Conservation (phyloP, 2,329 filamentous ascomycete species). For the Ophiosphaerella korrae region DNA sequence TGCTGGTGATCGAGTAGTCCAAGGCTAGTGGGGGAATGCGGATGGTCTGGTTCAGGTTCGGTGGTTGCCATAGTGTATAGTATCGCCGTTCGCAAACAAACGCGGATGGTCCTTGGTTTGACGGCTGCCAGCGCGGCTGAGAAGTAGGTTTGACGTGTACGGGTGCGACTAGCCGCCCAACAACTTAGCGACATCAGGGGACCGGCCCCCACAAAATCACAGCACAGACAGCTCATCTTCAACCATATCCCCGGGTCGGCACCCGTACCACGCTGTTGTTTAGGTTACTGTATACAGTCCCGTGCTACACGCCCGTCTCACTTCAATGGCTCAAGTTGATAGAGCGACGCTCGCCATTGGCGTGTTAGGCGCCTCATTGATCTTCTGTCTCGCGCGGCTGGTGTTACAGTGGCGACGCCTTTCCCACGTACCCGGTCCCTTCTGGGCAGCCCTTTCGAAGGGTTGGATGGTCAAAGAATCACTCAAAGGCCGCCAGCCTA, state of each 20-base stretch:
- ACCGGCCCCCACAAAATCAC: not conserved
- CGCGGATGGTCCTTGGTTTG: not conserved
- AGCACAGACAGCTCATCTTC: too few relatives aligned
- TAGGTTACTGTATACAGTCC: not conserved
- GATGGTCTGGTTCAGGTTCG: not conserved
- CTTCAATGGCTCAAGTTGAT: conserved; percentile 1
- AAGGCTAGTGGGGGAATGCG: not conserved
- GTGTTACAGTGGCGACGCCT: conserved; percentile 25
- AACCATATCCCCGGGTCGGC: conserved; percentile 2
- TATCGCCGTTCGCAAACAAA: not conserved
- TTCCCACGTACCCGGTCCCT: conserved; percentile 28
- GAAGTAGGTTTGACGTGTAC: not conserved
- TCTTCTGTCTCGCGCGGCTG: conserved; percentile 11
- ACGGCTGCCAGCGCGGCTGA: not conserved
- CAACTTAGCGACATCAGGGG: not conserved
- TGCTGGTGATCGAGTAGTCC: conserved; percentile 4
- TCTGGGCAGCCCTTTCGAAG: conserved; percentile 23
- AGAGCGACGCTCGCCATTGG: conserved; percentile 10
- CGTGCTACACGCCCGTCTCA: conserved; percentile 6
- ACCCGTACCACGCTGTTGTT: not conserved
- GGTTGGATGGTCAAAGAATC: conserved; percentile 21
- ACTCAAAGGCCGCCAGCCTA: conserved; percentile 17
- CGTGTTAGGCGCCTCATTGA: conserved; percentile 3
- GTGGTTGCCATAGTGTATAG: conserved; percentile 3
- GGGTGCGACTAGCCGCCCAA: not conserved